Percentiles rank a stretch among this genome's conserved stretches.
Conservation (phyloP, 2,329 filamentous ascomycete genomes). For the Cladosporium halotolerans region DNA sequence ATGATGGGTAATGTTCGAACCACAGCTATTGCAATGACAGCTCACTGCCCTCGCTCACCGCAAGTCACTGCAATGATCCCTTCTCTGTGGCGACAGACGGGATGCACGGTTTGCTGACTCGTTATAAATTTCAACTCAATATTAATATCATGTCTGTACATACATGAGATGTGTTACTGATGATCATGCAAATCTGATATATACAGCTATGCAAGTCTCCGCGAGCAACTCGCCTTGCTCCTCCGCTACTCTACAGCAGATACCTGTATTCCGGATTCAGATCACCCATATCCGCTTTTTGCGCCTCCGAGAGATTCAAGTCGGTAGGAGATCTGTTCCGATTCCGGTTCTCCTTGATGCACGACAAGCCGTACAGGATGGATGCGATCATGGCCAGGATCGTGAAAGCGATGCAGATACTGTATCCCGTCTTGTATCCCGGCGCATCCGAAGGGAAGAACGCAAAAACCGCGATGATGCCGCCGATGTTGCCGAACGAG, state of each 20-base stretch:
- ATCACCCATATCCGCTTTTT: constrained; percentile 57
- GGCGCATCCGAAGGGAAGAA: constrained; percentile 57
- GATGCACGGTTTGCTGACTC: no score
- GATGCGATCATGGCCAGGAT: constrained; percentile 60
- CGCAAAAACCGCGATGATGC: constrained; percentile 47
- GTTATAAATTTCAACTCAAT: no score
- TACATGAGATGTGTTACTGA: no score
- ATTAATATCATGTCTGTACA: no score
- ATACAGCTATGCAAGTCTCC: no score
- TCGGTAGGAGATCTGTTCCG: constrained; percentile 45
- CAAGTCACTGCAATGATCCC: no score
- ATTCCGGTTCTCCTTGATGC: constrained; percentile 55
- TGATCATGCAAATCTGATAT: no score
- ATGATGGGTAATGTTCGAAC: no score
- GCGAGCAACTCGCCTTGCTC: no score
- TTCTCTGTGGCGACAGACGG: no score
- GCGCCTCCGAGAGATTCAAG: constrained; percentile 51
- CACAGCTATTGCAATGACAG: no score
- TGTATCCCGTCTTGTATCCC: constrained; percentile 64
- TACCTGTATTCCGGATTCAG: constrained; percentile 56
- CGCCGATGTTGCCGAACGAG: constrained; percentile 43
- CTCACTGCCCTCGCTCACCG: no score
- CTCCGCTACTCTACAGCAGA: constrained; percentile 38
- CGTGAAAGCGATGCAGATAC: constrained; percentile 69
- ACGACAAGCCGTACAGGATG: constrained; percentile 53